Base-by-base conservation (phyloP, 2,329 filamentous ascomycete species). In the Didymella exigua region DNA sequence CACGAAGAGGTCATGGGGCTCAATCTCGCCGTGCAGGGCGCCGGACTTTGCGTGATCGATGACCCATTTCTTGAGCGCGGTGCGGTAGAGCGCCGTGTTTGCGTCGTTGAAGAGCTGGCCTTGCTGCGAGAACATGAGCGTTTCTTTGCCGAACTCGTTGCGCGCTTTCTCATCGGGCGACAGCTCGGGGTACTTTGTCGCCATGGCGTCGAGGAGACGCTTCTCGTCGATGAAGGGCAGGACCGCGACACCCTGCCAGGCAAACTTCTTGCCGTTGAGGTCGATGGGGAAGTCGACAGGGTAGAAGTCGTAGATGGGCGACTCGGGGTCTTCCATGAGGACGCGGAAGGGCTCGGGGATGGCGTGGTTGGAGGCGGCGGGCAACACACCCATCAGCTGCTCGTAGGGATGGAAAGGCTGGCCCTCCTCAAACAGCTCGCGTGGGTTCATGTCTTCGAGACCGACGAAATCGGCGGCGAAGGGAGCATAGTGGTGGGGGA, bases 371-470 rank as follows among this genome's bases (percentile, higher is more conserved):
- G 93, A 98, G 2, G 90, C 91, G 4, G 95, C 93, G 14, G 95
- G 95, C 69, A 99, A 83, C 45, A 99, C 95, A 67, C 95, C 96
- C 95, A 99, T 99, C 44, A 99, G 81, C 75, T 99, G 95, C 76
- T 99, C 95, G 71, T 96, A 99, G 0, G 95, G 96, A 63, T 83
- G 89, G 65, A 96, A 97, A 90, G 43, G 82, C 86, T 10, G 19
- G 49, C 93, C 93, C 74, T 93, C 91, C 54, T 91, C 84, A 65
- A 99, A 99, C 16, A 83, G 80, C 61, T 96, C 85, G 21, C 66
- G 65, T 5, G 71, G 70, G 27, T 89, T 82, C 81, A 96, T 86
- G 63, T 91, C 87, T 47, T 82, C 85, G 40, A 99, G 82, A 51
- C 93, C 88, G 54, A 89, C 88, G 74, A 99, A 99, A 75, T 99